Percentiles rank a stretch among this genome's conserved stretches.
These are phyloP conservation scores for Mycotypha africana DNA, from an alignment of 371 early-diverging fungal genomes.

Conservation along the genomic window DNA sequence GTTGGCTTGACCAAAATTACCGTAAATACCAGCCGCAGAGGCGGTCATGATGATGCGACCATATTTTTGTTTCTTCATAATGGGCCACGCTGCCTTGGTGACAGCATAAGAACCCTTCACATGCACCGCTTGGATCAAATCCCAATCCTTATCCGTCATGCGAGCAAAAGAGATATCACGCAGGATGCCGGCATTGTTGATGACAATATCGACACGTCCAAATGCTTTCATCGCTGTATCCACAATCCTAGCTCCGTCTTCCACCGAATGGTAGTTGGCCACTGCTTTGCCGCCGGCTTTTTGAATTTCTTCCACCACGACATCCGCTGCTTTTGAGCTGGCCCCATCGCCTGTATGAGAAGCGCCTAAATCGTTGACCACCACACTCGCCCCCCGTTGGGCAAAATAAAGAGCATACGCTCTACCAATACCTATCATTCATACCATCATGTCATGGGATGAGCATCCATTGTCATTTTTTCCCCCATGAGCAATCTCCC, in stretches of 20 bases:
- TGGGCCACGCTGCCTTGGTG: slow-evolving; percentile 95
- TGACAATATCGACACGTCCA: slow-evolving; percentile 91
- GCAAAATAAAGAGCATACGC: slow-evolving; percentile 93
- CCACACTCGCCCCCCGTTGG: slow-evolving; percentile 82
- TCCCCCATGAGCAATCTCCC: too few relatives aligned
- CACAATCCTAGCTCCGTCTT: slow-evolving; percentile 94
- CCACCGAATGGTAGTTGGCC: slow-evolving; percentile 96
- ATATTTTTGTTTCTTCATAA: slow-evolving; percentile 92
- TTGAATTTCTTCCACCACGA: slow-evolving; percentile 93
- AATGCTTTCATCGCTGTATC: slow-evolving; percentile 94
- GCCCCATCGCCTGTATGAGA: slow-evolving; percentile 77
- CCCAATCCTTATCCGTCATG: slow-evolving; percentile 97
- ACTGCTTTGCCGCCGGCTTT: slow-evolving; percentile 92
- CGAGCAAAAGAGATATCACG: slow-evolving; percentile 94
- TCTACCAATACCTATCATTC: slow-evolving; percentile 75
- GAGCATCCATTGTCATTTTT: too few relatives aligned
- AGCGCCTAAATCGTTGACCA: slow-evolving; percentile 91
- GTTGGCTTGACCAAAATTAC: slow-evolving; percentile 99
- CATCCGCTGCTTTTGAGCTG: slow-evolving; percentile 82
- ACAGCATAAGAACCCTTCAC: slow-evolving; percentile 94
- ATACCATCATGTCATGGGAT: too few relatives aligned
- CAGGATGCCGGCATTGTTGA: slow-evolving; percentile 98
- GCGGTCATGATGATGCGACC: slow-evolving; percentile 81
- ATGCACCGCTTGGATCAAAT: slow-evolving; percentile 88
- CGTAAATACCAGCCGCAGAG: slow-evolving; percentile 96